These are phyloP conservation scores for Helminthosporium solani DNA, from an alignment of 2,329 filamentous ascomycete species.

Conservation along the genomic window DNA sequence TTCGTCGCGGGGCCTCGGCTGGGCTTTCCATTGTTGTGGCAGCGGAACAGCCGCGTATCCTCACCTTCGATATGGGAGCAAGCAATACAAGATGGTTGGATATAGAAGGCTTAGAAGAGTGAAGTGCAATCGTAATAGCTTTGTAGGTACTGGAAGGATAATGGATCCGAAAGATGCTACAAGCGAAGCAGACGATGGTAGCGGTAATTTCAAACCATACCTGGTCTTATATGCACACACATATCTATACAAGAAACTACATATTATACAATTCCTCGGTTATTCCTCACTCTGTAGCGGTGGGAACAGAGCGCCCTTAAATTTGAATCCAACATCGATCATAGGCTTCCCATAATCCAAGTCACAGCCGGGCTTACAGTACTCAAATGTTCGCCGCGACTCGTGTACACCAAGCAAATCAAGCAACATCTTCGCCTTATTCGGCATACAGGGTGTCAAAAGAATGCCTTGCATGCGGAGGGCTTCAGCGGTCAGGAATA, in stretches of 20 bases:
- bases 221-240: neutral
- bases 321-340: conserved; percentile 44
- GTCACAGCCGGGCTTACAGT: conserved; percentile 66
- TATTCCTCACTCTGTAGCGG: conserved; percentile 30
- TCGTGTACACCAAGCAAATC: conserved; percentile 72
- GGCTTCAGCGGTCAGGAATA: conserved; percentile 74
- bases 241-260: neutral
- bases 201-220: no score
- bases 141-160: no score
- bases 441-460: conserved; percentile 87
- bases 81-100: no score
- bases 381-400: conserved; percentile 62
- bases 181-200: no score
- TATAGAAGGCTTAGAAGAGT: no score
- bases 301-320: conserved; percentile 55
- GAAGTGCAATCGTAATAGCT: no score
- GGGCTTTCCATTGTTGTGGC: conserved; percentile 3
- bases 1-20: conserved; percentile 7
- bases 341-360: conserved; percentile 63
- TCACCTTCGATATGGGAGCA: no score
- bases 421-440: conserved; percentile 69
- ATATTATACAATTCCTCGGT: neutral
- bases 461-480: conserved; percentile 79
- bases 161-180: no score
- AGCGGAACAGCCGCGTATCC: no score